Evolutionary conservation across 768 basidiomycete species (phyloP).

Genomic region (Solioccasus polychromus): DNA sequence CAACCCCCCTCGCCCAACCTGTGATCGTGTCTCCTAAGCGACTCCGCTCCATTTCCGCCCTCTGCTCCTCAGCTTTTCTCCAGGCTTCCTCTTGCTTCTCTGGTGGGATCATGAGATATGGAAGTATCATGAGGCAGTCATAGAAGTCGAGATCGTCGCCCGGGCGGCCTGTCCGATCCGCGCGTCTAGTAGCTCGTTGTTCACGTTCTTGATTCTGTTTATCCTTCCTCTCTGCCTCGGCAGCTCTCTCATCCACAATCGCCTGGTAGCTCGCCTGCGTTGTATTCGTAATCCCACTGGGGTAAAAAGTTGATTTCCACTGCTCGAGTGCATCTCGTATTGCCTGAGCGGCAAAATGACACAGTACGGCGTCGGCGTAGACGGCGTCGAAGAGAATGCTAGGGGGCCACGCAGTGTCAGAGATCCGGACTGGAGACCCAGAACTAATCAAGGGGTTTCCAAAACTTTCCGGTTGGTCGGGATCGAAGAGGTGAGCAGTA

Average conservation of each 20-base stretch:
- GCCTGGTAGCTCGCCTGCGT: neutral
- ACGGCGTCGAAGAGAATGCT: slow-evolving; percentile 5
- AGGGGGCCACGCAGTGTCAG: slow-evolving; percentile 1
- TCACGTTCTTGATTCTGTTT: neutral
- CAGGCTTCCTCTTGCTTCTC: no score
- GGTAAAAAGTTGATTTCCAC: neutral
- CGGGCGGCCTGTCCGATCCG: no score
- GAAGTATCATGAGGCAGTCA: no score
- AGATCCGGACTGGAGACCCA: neutral
- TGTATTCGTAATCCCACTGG: neutral
- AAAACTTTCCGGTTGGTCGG: neutral
- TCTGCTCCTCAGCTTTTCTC: no score
- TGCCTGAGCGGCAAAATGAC: neutral
- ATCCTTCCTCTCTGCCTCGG: neutral
- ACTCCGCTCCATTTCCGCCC: no score
- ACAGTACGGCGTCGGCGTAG: neutral
- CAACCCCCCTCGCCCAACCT: no score
- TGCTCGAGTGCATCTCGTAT: neutral
- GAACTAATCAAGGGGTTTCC: neutral
- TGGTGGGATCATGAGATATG: no score
- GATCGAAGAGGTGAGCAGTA: slow-evolving; percentile 1
- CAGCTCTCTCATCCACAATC: neutral
- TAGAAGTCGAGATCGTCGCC: no score
- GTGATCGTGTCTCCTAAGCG: no score
- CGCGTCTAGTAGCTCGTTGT: neutral